These are phyloP conservation scores for Globisporangium uncinulatum DNA, from an alignment of 352 stramenopile genomes.

Conservation along the genomic window DNA sequence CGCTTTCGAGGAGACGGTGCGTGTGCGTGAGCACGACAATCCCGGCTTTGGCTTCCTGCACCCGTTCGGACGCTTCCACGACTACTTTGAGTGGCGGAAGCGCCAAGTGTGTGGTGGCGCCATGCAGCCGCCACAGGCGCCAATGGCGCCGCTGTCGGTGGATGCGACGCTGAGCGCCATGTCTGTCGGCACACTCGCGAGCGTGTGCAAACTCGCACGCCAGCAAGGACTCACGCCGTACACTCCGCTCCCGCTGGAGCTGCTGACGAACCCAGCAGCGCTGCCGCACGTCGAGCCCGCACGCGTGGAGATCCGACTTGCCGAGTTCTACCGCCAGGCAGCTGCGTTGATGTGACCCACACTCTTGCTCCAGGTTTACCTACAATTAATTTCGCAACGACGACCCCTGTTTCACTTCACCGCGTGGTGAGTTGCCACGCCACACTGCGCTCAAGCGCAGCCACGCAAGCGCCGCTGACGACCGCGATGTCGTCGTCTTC, in stretches of 20 bases:
- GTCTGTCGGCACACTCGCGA: conserved; percentile 45
- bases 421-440: conserved; percentile 7
- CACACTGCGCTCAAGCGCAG: conserved; percentile 5
- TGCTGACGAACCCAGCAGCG: conserved; percentile 24
- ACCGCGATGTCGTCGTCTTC: conserved; percentile 7
- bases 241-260: conserved; percentile 27
- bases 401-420: background rate
- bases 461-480: background rate
- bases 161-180: conserved; percentile 16
- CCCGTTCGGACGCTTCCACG: conserved; percentile 30
- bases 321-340: conserved; percentile 41
- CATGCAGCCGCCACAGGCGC: conserved; percentile 1
- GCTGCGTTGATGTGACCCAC: background rate
- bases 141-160: background rate
- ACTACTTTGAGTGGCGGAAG: conserved; percentile 55
- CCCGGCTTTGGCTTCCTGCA: conserved; percentile 51
- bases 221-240: conserved; percentile 32
- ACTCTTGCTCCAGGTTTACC: background rate
- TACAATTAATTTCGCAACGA: no score
- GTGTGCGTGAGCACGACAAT: conserved; percentile 40
- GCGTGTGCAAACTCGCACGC: conserved; percentile 38
- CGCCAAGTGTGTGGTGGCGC: conserved; percentile 18
- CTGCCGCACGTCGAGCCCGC: conserved; percentile 37
- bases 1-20: conserved; percentile 43
- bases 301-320: conserved; percentile 45